Conservation (phyloP, 345 rosid species). For the Gynandropsis gynandra region DNA sequence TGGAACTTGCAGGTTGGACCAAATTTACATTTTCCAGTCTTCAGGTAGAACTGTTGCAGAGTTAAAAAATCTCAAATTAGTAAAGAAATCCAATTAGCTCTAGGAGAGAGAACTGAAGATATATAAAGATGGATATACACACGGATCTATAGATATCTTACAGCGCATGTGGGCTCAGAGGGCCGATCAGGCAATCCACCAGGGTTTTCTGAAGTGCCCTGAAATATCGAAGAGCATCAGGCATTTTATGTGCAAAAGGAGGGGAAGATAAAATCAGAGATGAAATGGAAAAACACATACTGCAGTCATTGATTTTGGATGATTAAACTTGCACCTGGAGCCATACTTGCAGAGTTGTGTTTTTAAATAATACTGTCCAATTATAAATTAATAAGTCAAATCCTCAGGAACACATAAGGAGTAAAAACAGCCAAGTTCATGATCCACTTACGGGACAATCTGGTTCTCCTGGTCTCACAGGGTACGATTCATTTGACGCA, state of each 20-base stretch:
- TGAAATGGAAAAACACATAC: constrained; percentile 33
- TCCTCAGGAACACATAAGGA: constrained; percentile 17
- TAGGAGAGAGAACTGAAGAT: background rate
- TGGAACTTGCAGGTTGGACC: constrained; percentile 86
- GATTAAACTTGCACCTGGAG: constrained; percentile 85
- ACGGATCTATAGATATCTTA: constrained; percentile 34
- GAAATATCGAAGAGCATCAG: constrained; percentile 26
- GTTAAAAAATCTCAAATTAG: constrained; percentile 18
- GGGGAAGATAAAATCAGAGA: constrained; percentile 10
- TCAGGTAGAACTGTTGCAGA: constrained; percentile 68
- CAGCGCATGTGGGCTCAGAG: constrained; percentile 71
- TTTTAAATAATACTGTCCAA: constrained; percentile 72
- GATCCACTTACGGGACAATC: constrained; percentile 82
- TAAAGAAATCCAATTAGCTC: constrained; percentile 17
- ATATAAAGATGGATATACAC: background rate
- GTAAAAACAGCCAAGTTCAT: constrained; percentile 9
- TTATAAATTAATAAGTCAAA: constrained; percentile 12
- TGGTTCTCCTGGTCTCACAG: constrained; percentile 81
- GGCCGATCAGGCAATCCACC: constrained; percentile 76
- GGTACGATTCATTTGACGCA: constrained; percentile 47
- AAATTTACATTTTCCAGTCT: constrained; percentile 89
- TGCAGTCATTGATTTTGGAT: constrained; percentile 49
- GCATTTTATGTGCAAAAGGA: constrained; percentile 11
- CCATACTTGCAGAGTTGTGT: constrained; percentile 95
- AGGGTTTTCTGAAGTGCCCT: constrained; percentile 47